These are phyloP conservation scores for Colletotrichum cordylinicola DNA, from an alignment of 2,329 filamentous ascomycete genomes.

Conservation along the genomic window DNA sequence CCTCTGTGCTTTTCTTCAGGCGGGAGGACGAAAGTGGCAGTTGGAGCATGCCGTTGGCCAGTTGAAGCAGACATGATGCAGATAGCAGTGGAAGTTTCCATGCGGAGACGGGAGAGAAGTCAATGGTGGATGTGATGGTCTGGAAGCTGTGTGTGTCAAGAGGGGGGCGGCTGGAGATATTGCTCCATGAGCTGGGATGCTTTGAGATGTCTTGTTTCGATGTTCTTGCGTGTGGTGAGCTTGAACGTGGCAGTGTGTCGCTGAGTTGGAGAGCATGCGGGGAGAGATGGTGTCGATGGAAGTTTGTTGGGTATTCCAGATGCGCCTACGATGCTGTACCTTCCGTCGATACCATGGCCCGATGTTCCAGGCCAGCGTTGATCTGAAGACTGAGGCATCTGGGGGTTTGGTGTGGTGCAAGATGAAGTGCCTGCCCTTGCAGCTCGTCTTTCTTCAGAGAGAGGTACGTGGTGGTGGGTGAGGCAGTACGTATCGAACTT, in stretches of 20 bases:
- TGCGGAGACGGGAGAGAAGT: not conserved
- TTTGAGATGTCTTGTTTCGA: not conserved
- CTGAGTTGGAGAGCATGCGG: not conserved
- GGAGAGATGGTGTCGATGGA: not conserved
- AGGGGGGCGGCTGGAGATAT: not conserved
- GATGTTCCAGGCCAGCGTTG: not conserved
- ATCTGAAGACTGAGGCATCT: not conserved
- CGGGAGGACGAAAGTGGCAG: not conserved
- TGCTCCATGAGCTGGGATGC: not conserved
- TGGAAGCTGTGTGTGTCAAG: not conserved
- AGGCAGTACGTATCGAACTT: not conserved
- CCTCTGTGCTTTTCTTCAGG: conserved; percentile 14
- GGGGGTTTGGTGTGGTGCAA: not conserved
- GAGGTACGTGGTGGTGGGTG: not conserved
- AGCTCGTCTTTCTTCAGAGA: not conserved
- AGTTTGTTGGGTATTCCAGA: not conserved
- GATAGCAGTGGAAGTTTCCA: not conserved
- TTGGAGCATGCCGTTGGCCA: not conserved
- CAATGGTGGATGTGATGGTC: not conserved
- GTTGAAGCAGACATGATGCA: conserved; percentile 9
- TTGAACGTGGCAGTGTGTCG: not conserved
- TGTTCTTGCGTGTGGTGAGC: not conserved
- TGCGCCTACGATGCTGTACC: not conserved
- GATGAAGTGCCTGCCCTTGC: not conserved
- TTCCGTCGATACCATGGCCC: not conserved